These are phyloP conservation scores for Murraya koenigii DNA, from an alignment of 345 rosid genomes.

Conservation along the genomic window DNA sequence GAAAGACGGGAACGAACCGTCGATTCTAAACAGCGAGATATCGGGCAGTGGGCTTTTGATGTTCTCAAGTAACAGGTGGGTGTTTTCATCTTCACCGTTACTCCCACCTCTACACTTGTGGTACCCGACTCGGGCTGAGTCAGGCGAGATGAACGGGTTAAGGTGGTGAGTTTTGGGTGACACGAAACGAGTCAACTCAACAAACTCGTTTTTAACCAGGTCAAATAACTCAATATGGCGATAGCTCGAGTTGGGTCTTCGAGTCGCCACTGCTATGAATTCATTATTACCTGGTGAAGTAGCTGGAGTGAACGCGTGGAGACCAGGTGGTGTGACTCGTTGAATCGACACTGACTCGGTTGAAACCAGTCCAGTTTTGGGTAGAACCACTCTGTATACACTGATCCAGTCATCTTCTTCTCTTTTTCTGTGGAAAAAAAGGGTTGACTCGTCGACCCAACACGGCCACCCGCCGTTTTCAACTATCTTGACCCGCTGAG, in stretches of 20 bases:
- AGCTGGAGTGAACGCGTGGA: slow-evolving; percentile 93
- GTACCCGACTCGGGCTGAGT: slow-evolving; percentile 69
- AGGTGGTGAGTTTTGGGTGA: slow-evolving; percentile 71
- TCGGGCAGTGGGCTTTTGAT: slow-evolving; percentile 45
- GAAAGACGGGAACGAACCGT: slow-evolving; percentile 88
- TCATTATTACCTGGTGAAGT: slow-evolving; percentile 68
- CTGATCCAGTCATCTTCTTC: slow-evolving; percentile 71
- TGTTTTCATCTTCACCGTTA: slow-evolving; percentile 31
- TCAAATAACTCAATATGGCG: slow-evolving; percentile 85
- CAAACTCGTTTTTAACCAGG: slow-evolving; percentile 45
- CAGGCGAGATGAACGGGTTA: slow-evolving; percentile 86
- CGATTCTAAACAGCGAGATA: slow-evolving; percentile 73
- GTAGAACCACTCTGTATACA: slow-evolving; percentile 54
- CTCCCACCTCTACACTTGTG: slow-evolving; percentile 67
- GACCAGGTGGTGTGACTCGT: slow-evolving; percentile 77
- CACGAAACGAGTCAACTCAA: slow-evolving; percentile 63
- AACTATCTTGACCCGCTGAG: slow-evolving; percentile 63
- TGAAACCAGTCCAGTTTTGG: slow-evolving; percentile 30
- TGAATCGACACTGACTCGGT: slow-evolving; percentile 42
- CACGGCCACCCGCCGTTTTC: slow-evolving; percentile 92
- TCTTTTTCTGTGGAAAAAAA: slow-evolving; percentile 73
- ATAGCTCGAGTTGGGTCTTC: slow-evolving; percentile 52
- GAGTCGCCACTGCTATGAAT: slow-evolving; percentile 78
- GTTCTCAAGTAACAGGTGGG: slow-evolving; percentile 61
- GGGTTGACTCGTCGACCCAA: slow-evolving; percentile 75